These are phyloP conservation scores for Adansonia rubrostipa DNA, from an alignment of 441 rosid species.

Conservation along the genomic window DNA sequence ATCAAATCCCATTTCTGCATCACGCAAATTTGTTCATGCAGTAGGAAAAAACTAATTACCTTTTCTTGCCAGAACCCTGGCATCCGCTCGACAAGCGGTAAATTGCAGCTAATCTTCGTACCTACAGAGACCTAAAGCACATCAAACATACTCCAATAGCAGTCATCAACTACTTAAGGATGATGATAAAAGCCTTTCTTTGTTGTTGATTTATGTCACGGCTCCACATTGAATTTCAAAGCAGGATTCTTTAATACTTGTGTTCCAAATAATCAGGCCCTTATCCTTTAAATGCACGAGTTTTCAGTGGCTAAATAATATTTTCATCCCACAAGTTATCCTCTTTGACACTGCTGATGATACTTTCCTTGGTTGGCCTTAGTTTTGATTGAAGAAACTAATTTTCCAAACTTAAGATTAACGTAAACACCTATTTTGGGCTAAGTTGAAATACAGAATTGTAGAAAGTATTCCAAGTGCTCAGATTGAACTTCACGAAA, in stretches of 20 bases:
- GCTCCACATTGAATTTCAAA: not conserved
- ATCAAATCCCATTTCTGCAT: conserved; percentile 17
- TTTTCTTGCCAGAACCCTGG: conserved; percentile 86
- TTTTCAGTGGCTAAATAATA: not conserved
- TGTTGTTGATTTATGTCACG: not conserved
- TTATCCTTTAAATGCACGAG: not conserved
- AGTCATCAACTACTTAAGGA: conserved; percentile 1
- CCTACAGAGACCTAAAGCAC: conserved; percentile 39
- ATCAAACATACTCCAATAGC: conserved; percentile 22
- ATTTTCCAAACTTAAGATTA: not conserved
- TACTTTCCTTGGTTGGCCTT: not conserved
- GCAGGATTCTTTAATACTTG: not conserved
- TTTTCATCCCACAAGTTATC: not conserved
- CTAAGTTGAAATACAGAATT: not conserved
- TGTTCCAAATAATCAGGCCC: not conserved
- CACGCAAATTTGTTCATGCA: conserved; percentile 15
- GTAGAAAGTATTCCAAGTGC: not conserved
- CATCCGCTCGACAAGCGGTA: conserved; percentile 60
- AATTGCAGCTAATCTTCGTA: conserved; percentile 71
- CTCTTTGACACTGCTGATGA: not conserved
- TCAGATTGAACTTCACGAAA: not conserved
- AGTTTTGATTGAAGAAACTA: not conserved
- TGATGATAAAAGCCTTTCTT: conserved; percentile 5
- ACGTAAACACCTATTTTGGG: not conserved
- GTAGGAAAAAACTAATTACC: conserved; percentile 37